Conservation (phyloP, 2,329 filamentous ascomycete species). For the Xylariaceae sp. region DNA sequence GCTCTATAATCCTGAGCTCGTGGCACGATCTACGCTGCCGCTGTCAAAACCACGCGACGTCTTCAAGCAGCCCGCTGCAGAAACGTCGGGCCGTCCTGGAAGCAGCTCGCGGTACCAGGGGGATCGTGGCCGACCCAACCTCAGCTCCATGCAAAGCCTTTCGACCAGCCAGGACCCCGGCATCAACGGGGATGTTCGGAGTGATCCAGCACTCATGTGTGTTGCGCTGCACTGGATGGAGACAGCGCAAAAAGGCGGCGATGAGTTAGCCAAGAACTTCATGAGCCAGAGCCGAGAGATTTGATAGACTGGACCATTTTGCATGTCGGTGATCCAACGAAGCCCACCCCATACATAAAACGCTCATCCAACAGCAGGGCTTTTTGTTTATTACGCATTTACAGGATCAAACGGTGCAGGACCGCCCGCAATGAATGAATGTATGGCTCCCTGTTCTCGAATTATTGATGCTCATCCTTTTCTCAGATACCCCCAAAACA, state of each 20-base stretch:
- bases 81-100: conserved; percentile 47
- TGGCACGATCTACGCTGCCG: conserved; percentile 74
- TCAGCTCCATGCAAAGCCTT: conserved; percentile 24
- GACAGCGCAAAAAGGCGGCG: conserved; percentile 76
- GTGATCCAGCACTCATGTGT: conserved; percentile 85
- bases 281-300: conserved; percentile 58
- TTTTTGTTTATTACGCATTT: not conserved
- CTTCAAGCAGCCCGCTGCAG: conserved; percentile 84
- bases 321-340: not conserved
- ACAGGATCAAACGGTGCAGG: not conserved
- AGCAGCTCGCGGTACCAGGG: conserved; percentile 30
- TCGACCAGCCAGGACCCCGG: conserved; percentile 29
- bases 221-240: conserved; percentile 98
- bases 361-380: not conserved
- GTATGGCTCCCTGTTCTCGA: not conserved
- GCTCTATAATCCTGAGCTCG: conserved; percentile 81
- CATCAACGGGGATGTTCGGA: conserved; percentile 50
- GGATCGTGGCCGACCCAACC: conserved; percentile 28
- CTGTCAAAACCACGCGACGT: conserved; percentile 80
- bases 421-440: not conserved
- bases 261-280: conserved; percentile 76
- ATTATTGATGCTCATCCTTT: not conserved
- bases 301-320: conserved; percentile 21
- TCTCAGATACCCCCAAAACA: not conserved
- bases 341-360: not conserved